A percentile compares a stretch with the other conserved stretches of the same genome.
phyloP scores from a whole-genome alignment of 2,329 filamentous ascomycete genomes.

The Beauveria asiatica region DNA sequence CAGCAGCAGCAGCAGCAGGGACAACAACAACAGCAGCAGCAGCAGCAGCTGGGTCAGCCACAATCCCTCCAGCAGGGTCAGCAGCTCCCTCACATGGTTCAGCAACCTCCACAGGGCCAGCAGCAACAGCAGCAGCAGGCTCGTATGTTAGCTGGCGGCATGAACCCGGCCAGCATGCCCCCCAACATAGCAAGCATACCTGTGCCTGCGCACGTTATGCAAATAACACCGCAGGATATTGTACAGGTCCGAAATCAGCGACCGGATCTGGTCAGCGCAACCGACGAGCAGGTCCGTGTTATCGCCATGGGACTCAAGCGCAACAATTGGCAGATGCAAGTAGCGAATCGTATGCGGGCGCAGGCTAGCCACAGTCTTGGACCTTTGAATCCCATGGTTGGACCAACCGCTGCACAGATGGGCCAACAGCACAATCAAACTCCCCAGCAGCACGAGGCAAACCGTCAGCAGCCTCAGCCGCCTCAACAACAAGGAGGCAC shows the following conservation, averaged over 20 bases:
- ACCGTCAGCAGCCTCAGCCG: conserved; percentile 28
- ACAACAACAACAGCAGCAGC: conserved; percentile 13
- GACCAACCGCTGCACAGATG: conserved; percentile 12
- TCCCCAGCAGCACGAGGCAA: conserved; percentile 17
- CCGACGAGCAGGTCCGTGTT: conserved; percentile 26
- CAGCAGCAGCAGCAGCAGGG: conserved; percentile 16
- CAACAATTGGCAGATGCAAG: conserved; percentile 21
- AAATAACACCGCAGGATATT: conserved; percentile 26
- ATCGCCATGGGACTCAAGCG: conserved; percentile 27
- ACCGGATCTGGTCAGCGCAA: conserved; percentile 19
- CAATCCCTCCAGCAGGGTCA: conserved; percentile 16
- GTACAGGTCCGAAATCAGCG: conserved; percentile 21
- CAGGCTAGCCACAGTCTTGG: conserved; percentile 15
- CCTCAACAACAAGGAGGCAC: conserved; percentile 22
- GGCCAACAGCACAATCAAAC: conserved; percentile 14
- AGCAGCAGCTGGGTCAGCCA: conserved; percentile 14
- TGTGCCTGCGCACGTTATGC: conserved; percentile 23
- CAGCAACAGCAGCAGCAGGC: conserved; percentile 17
- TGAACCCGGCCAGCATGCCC: conserved; percentile 16
- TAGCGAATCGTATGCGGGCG: conserved; percentile 18
- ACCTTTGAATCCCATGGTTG: conserved; percentile 14
- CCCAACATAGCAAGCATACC: conserved; percentile 20
- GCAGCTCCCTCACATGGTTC: conserved; percentile 7
- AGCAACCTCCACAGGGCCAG: conserved; percentile 14
- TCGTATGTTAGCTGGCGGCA: conserved; percentile 9